Conservation (phyloP, 73 alveolate species). For the Breviolum minutum region DNA sequence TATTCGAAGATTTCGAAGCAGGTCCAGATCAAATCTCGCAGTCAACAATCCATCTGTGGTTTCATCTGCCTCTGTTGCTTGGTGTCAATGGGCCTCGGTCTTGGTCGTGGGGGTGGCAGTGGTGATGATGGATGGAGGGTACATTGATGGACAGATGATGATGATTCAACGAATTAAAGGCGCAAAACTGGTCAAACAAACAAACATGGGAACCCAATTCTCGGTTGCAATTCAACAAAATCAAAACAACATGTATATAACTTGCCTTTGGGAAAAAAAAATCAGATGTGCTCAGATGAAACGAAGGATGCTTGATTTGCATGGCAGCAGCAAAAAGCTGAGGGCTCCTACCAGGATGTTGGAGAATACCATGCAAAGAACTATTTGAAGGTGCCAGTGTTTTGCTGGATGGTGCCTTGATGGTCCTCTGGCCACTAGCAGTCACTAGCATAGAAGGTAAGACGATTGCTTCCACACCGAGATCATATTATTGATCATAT, state of each 20-base stretch:
- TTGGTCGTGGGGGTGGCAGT: background rate
- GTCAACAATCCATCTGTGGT: conserved; percentile 35
- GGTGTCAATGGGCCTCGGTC: background rate
- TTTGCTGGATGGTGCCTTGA: no score
- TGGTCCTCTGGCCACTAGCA: no score
- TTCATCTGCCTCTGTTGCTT: conserved; percentile 31
- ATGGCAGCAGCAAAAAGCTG: background rate
- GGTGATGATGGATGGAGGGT: background rate
- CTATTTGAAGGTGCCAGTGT: conserved; percentile 55
- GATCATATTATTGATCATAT: no score
- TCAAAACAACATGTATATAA: no score
- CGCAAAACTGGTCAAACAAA: no score
- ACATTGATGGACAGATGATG: no score
- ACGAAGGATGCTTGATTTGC: no score
- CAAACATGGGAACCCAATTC: no score
- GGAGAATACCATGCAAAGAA: conserved; percentile 63
- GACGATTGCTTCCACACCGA: background rate
- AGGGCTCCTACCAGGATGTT: background rate
- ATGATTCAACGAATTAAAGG: no score
- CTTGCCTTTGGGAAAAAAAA: no score
- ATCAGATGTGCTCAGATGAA: no score
- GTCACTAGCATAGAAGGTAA: background rate
- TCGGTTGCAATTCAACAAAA: no score
- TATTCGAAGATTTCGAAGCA: background rate
- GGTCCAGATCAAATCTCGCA: conserved; percentile 57